Conservation (phyloP, 495 filamentous ascomycete genomes). For the Mycothermus thermophilus region DNA sequence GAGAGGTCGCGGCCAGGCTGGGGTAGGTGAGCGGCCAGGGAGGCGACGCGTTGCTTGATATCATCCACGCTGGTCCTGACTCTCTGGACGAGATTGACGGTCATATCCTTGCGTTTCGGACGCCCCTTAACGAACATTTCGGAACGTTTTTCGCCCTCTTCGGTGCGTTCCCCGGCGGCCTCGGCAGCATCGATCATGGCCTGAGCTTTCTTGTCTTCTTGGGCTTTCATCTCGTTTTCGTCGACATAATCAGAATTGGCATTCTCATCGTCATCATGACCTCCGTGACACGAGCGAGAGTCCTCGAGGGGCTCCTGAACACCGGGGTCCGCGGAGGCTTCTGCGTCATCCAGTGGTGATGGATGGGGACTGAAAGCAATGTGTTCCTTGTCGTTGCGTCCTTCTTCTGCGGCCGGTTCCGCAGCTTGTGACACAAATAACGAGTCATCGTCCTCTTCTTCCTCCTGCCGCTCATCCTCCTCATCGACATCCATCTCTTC, state of each 20-base stretch:
- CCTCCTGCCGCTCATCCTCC: conserved; percentile 12
- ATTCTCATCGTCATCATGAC: conserved; percentile 11
- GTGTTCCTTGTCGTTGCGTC: neutral
- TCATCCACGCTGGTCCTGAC: conserved; percentile 23
- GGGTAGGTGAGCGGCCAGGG: conserved; percentile 14
- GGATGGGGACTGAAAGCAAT: no score
- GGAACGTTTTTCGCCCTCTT: conserved; percentile 45
- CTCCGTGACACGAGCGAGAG: conserved; percentile 8
- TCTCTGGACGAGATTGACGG: conserved; percentile 42
- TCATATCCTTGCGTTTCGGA: conserved; percentile 48
- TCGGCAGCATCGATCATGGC: conserved; percentile 39
- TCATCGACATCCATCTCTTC: conserved; percentile 14
- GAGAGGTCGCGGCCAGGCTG: conserved; percentile 5
- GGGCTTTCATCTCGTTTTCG: conserved; percentile 43
- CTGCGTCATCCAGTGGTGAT: no score
- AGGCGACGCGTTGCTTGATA: conserved; percentile 14
- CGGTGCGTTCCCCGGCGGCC: conserved; percentile 31
- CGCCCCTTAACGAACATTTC: conserved; percentile 49
- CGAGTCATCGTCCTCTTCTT: conserved; percentile 13
- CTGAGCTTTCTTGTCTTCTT: conserved; percentile 47
- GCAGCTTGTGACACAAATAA: conserved; percentile 13
- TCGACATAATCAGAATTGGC: conserved; percentile 21
- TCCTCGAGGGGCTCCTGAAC: no score
- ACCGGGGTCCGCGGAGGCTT: no score
- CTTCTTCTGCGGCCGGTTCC: neutral